These are phyloP conservation scores for Wakefieldia striispora DNA, from an alignment of 768 basidiomycete species.

Conservation along the genomic window DNA sequence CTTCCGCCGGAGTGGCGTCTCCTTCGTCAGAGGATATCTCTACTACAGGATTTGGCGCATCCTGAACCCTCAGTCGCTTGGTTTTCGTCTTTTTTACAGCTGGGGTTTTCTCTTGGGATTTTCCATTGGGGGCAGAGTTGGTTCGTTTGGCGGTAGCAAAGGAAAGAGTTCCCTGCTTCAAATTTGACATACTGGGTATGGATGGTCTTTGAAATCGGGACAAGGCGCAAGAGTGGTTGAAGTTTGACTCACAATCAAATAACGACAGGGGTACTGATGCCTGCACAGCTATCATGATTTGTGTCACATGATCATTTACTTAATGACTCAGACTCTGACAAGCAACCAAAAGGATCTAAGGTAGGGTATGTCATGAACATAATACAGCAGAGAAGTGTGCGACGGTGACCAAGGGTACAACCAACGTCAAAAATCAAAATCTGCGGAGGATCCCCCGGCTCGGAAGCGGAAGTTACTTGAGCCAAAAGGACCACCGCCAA, in stretches of 20 bases:
- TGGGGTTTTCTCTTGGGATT: constrained; percentile 12
- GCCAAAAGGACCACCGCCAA: constrained; percentile 25
- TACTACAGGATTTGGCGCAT: background rate
- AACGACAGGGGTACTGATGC: constrained; percentile 23
- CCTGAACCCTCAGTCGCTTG: background rate
- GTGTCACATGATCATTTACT: constrained; percentile 11
- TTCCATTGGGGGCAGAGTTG: constrained; percentile 23
- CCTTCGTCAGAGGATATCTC: constrained; percentile 26
- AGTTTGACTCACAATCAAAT: background rate
- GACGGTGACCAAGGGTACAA: background rate
- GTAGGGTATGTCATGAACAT: constrained; percentile 9
- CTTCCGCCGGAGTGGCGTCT: background rate
- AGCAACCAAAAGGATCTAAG: background rate
- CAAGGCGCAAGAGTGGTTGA: background rate
- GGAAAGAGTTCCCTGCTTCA: constrained; percentile 46
- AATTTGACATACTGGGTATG: constrained; percentile 7
- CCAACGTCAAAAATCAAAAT: constrained; percentile 16
- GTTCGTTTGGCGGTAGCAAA: constrained; percentile 50
- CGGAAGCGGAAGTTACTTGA: constrained; percentile 34
- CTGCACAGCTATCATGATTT: constrained; percentile 2
- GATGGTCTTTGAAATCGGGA: no score
- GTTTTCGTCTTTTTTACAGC: constrained; percentile 8
- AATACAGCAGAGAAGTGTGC: background rate
- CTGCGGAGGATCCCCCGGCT: constrained; percentile 6
- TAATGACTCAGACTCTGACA: no score